phyloP scores from a whole-genome alignment of 257 asterid genomes.

The Jacaranda copaia region DNA sequence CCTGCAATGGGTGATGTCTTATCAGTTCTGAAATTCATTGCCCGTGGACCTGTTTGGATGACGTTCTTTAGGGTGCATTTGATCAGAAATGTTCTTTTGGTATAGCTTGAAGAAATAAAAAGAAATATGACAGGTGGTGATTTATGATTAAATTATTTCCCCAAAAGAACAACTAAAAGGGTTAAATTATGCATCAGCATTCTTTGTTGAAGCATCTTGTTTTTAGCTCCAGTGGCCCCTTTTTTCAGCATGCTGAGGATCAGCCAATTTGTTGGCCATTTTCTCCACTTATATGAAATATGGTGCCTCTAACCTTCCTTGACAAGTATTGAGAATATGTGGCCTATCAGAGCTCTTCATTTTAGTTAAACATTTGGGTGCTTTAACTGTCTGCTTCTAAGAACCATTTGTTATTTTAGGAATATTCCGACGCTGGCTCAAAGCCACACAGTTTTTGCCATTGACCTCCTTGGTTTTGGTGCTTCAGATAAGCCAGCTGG shows the following conservation, averaged over 20 bases:
- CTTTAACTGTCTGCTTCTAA: conserved; percentile 12
- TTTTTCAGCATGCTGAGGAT: too few species aligned
- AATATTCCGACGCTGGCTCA: conserved; percentile 74
- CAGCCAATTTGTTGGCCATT: too few species aligned
- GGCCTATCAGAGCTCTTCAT: background rate
- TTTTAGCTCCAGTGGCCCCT: too few species aligned
- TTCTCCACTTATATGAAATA: background rate
- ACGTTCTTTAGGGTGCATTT: too few species aligned
- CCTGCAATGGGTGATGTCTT: background rate
- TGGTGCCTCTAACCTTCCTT: too few species aligned
- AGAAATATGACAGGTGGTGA: background rate
- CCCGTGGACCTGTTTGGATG: too few species aligned
- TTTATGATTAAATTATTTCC: background rate
- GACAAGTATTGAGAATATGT: too few species aligned
- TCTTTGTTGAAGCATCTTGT: too few species aligned
- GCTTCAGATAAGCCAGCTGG: conserved; percentile 94
- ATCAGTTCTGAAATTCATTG: background rate
- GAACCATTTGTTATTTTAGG: conserved; percentile 46
- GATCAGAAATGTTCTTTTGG: background rate
- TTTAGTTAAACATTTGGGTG: background rate
- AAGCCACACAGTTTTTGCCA: conserved; percentile 68
- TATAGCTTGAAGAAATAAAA: background rate
- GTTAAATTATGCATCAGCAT: conserved; percentile 7
- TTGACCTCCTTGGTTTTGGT: conserved; percentile 97
- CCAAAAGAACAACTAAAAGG: background rate